Base-by-base conservation (phyloP, 108 stramenopile genomes). In the Pseudonitzschia multistriata region DNA sequence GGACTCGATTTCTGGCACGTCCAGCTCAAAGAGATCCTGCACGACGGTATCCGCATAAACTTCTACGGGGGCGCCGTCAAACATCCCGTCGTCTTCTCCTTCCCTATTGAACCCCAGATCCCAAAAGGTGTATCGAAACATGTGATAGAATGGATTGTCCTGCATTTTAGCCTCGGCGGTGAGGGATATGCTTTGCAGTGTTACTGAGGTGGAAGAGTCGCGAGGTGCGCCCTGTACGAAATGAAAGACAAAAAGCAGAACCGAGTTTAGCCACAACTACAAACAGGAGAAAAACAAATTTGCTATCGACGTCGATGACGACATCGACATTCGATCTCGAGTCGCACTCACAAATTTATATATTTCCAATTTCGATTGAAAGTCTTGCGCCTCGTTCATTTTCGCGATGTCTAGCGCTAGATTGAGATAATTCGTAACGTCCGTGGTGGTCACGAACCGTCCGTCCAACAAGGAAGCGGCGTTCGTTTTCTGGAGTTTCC, bases 61-160 rank as follows among this genome's bases (percentile, higher is more conserved):
- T 56, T 76, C 78, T 24, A 81, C 69, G 6, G 80, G 72, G 50
- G 68, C 8, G 19, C 82, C 82, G 71, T 88, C 84, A 68, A 88
- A 88, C n/a, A 66, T 57, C 36, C 85, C 85, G 39, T 66, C 53
- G 1, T 40, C 48, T 54, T 86, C 85, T 2, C 72, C 71, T 68
- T 86, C 81, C 31, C 72, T 47, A 28, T 73, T 67, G 25, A 80
- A 55, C 21, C 85, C 85, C 24, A 85, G 72, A 27, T 79, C 84
- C 15, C 75, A 68, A 54, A 94, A 85, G 24, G 82, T 88, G 70
- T 85, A 71, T 28, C 79, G 74, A 53, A 83, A 94, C 64, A 88
- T 68, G 64, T 84, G 84, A 74, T 85, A 94, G 19, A 82, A 63
- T 7, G 93, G 87, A 68, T 86, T 72, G 30, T 76, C 55, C 29